Evolutionary conservation across 78 protist genomes (phyloP), one percentile per base, ranked within the genome.

Genomic region (Planoprotostelium fungivorum): DNA sequence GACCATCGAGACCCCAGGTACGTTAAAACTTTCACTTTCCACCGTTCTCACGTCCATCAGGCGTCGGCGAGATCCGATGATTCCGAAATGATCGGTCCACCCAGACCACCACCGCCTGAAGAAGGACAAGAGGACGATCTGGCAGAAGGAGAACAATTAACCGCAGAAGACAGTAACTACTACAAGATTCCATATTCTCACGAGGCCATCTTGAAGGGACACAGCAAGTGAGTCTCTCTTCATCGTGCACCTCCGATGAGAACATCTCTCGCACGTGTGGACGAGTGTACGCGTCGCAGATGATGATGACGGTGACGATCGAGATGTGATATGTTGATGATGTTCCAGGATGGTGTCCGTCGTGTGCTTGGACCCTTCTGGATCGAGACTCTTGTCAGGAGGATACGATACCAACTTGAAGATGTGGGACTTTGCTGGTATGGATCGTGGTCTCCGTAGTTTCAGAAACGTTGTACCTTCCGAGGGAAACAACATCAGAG

Each of bases 341-440:
- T 87, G 1, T 29, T n/a, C n/a, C 29, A 63, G 89, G 34, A 34
- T 92, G 29, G 97, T 96, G 35, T 89, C 96, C 37, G 37, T 95
- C 0, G 63, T 96, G 34, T n/a, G 92, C 36, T 23, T 96, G 9
- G 97, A 96, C 37, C 86, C 93, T 38, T 38, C 91, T 38, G 97
- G 97, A 35, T 1, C 96, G 28, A 88, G 97, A 38, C 38, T 96
- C 84, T 34, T 94, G 31, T 93, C 95, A 0, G 97, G 96, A 35
- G 87, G 94, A 5, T 84, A 51, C 38, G 96, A 96, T 91, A 91
- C 91, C 84, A 92, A 90, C 36, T 89, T 94, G 16, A 38, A 83
- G 29, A 90, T 94, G 90, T 96, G 95, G 94, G 95, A 96, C 87
- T 96, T 96, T 85, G 92, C 92, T 37, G 95, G 94, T 25, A 96